Evolutionary conservation across 257 asterid genomes (phyloP), one percentile per base, ranked within the genome.

Genomic region (Nicotiana attenuata): DNA sequence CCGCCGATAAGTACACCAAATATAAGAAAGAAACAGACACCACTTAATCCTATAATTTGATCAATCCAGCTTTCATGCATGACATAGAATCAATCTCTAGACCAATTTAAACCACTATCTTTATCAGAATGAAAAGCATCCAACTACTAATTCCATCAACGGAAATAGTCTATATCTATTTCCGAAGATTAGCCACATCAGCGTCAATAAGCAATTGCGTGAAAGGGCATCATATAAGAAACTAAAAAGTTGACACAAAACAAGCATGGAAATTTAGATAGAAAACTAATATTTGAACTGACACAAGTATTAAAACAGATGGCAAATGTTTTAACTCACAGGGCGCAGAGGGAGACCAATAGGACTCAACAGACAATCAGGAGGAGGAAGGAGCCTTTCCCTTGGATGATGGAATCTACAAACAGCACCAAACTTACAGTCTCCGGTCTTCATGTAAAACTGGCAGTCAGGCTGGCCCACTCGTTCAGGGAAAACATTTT

Each of bases 401-500:
- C 92, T 94, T 41, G 99, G 98, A 85, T 96, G 99, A 86, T 96
- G 97, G 88, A 92, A 96, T 90, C 91, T 96, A 87, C 99, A 96
- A 22, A 90, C 97, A 68, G 96, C 92, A 79, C 98, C 99, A 81
- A 92, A 96, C 85, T 96, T 96, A 88, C 99, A 96, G 82, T 93
- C 99, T 73, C 99, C 99, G 15, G 99, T 96, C 89, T 92, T 96
- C 94, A 96, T 85, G 90, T 96, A 96, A 87, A 93, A 94, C 86
- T 91, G 97, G 89, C 99, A 96, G 86, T 96, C 99, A 1, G 97
- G 97, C 86, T 92, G 95, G 61, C 97, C 98, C 19, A 94, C 97
- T 87, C 98, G 93, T 89, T 94, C 98, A 29, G 99, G 99, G 87
- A 94, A 96, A 68, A 91, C 90, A 77, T 87, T 89, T 77, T 93